Evolutionary conservation across 345 rosid genomes (phyloP).

Genomic region (Eucalyptus marginata): DNA sequence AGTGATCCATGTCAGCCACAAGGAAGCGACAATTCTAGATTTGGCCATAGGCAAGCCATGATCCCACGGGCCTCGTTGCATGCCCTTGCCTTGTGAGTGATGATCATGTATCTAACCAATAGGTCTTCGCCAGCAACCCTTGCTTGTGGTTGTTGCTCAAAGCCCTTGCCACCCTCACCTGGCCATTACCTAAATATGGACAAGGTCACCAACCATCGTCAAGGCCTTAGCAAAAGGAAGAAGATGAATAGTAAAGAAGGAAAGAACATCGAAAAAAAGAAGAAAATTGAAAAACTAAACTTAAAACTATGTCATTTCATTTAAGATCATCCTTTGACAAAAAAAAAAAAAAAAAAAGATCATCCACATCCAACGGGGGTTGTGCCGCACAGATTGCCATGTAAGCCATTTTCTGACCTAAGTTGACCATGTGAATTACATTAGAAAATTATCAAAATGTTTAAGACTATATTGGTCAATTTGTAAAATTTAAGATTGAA

Average conservation of each 20-base stretch:
- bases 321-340: neutral
- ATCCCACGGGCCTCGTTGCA: neutral
- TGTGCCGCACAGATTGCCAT: neutral
- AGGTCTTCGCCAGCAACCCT: no score
- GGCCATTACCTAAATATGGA: no score
- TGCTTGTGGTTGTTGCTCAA: neutral
- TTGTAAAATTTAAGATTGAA: neutral
- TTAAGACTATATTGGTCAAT: neutral
- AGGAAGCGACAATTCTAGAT: fast-evolving
- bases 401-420: neutral
- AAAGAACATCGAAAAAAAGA: no score
- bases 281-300: no score
- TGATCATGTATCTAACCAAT: fast-evolving
- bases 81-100: no score
- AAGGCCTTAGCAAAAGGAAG: neutral
- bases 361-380: fast-evolving
- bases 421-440: no score
- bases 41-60: neutral
- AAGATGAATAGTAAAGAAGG: neutral
- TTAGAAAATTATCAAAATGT: no score
- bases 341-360: neutral
- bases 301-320: neutral
- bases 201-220: neutral
- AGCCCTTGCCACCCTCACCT: neutral
- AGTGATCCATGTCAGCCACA: neutral